Evolutionary conservation across 441 rosid genomes (phyloP), one percentile per base, ranked within the genome.

Genomic region (Lagerstroemia fauriei): DNA sequence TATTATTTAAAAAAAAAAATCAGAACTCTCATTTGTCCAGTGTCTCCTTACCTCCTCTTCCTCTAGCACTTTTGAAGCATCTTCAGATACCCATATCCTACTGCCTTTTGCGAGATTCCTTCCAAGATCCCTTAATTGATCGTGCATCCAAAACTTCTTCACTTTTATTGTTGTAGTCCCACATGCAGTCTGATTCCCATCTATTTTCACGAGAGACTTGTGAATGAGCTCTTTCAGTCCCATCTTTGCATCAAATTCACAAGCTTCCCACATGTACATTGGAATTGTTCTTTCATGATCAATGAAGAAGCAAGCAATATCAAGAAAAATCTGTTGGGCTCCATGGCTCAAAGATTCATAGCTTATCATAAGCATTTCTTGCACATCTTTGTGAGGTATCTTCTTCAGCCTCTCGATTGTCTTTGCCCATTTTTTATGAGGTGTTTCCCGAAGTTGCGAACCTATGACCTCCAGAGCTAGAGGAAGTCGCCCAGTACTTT

Each of bases 101-200:
- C 79, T 81, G 22, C 76, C 47, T 18, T 81, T 69, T 44, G 76
- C 75, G 34, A 81, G 66, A 29, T 53, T 69, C 75, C 80, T 81
- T 51, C 84, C 80, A 50, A 81, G 80, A 2, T 81, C 84, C 51
- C 79, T 81, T 27, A 81, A 22, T 12, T 68, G 84, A 53, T 81
- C 84, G 34, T 81, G 84, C 84, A 81, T 81, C 84, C 84, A 75
- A 66, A 0, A 7, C 56, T 24, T n/a, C n/a, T 81, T 63, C 32
- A 25, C 59, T 48, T 47, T 25, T 51, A 9, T 0, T 18, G 44
- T 38, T 6, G 3, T 38, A 2, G 44, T 9, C 57, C 0, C 0
- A 51, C 12, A 51, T 51, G 18, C 57, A 51, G 3, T 2, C 57
- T 51, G 17, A 9, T 8, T 2, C 57, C 3, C 57, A 51, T 2